A percentile compares a stretch with the other conserved stretches of the same genome.
phyloP scores from a whole-genome alignment of 192 early-diverging fungal species.

The Coemansia sp. region DNA sequence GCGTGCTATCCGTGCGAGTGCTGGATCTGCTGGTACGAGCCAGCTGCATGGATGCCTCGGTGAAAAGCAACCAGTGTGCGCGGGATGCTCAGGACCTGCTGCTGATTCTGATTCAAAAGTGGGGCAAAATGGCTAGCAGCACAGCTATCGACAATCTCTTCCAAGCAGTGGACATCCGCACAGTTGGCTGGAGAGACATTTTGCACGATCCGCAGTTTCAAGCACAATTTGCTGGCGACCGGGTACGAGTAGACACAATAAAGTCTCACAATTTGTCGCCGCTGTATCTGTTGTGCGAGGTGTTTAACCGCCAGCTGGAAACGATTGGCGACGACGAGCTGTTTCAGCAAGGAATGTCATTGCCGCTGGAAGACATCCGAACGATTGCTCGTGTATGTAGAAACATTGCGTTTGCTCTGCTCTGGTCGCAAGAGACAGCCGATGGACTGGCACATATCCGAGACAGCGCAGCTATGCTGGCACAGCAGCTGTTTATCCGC shows the following conservation, averaged over 20 bases:
- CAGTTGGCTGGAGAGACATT: slow-evolving; percentile 28
- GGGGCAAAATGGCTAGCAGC: slow-evolving; percentile 40
- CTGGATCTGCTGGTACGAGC: slow-evolving; percentile 34
- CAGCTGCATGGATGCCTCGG: slow-evolving; percentile 17
- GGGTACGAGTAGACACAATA: slow-evolving; percentile 21
- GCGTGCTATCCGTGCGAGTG: slow-evolving; percentile 22
- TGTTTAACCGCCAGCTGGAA: slow-evolving; percentile 67
- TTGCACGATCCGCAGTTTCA: slow-evolving; percentile 30
- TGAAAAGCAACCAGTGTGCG: not conserved
- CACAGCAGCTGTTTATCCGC: slow-evolving; percentile 65
- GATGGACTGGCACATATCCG: slow-evolving; percentile 58
- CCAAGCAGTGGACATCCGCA: slow-evolving; percentile 42
- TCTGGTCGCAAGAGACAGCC: slow-evolving; percentile 57
- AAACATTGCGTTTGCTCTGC: slow-evolving; percentile 72
- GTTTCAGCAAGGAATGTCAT: slow-evolving; percentile 55
- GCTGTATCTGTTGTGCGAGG: slow-evolving; percentile 69
- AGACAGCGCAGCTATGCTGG: slow-evolving; percentile 61
- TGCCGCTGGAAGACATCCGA: slow-evolving; percentile 25
- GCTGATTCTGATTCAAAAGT: slow-evolving; percentile 37
- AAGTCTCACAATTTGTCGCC: slow-evolving; percentile 17
- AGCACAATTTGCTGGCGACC: slow-evolving; percentile 27
- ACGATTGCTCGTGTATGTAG: slow-evolving; percentile 36
- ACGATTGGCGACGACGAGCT: slow-evolving; percentile 89
- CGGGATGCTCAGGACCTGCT: slow-evolving; percentile 33
- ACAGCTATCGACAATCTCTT: slow-evolving; percentile 42